Base-by-base conservation (phyloP, 176 grass and related monocot genomes). In the Oryza coarctata region DNA sequence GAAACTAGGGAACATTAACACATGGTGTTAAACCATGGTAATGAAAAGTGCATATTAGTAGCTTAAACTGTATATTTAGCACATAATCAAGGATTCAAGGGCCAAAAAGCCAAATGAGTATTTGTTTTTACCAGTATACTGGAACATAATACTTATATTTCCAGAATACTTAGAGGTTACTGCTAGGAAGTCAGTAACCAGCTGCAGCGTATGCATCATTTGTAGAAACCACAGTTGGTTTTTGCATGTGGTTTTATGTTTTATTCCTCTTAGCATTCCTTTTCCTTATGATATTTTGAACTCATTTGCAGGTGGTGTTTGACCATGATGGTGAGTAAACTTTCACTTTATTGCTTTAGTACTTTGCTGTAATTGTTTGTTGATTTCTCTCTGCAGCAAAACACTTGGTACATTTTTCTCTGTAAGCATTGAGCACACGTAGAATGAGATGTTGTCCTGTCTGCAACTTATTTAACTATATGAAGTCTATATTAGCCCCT, bases 311-410 rank as follows among this genome's bases (percentile, higher is more conserved):
- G 92, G 90, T 98, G 67, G 92, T 94, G 80, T 98, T 98, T 93
- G 95, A 98, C 63, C 90, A 98, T 85, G 95, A 98, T 79, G 95
- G 95, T 98, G 84, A 83, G 44, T 86, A 76, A 61, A 86, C 44
- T 57, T 76, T 50, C 66, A 73, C 20, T 74, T 76, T 70, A 35
- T 57, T 75, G 38, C 9, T 61, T 76, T 35, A 45, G 3, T 77
- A 64, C 27, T 38, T 71, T 57, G 25, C 18, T 22, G 10, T 64
- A 22, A 55, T 44, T 65, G 52, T 76, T 83, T 68, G 8, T 43
- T 84, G 47, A 44, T n/a, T 49, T n/a, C 27, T 70, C 20, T 76
- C 52, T 70, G 29, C 58, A 87, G 1, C 63, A 85, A 69, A 67
- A 41, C 62, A 33, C 23, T 78, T 79, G 44, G 55, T 70, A 47